Base-by-base conservation (phyloP, 2,329 filamentous ascomycete genomes). In the Aspergillus brunneoviolaceus region DNA sequence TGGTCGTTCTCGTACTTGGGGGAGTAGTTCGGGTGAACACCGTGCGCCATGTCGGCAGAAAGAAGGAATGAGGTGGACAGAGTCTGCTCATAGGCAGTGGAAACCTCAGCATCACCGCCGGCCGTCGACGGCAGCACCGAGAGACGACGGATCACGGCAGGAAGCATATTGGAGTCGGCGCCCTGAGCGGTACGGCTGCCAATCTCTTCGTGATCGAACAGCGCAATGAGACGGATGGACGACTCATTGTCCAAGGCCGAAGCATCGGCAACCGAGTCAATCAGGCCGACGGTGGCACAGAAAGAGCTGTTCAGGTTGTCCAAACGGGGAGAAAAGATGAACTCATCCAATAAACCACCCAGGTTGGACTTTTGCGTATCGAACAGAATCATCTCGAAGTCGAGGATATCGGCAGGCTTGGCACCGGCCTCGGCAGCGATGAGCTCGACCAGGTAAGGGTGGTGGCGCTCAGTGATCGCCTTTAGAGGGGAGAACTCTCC, bases 151-250 rank as follows among this genome's bases (percentile, higher is more conserved):
- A 98, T 85, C 51, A 98, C 88, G 25, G 91, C 86, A 1, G 95
- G 94, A 19, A 99, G 84, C 60, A 96, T 84, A 77, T 96, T 96
- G 4, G 92, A 96, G 78, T 96, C 88, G 19, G 95, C 95, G 63
- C 95, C 95, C 72, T 99, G 95, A 5, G 94, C 93, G 2, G 92
- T 96, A 60, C 86, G 88, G 63, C 91, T 96, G 57, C 95, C 95
- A 71, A 99, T 95, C 75, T 99, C 95, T 77, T 99, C 95, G 79
- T 99, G 93, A 74, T 99, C 95, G 76, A 99, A 99, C 77, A 94
- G 91, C 39, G 92, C 89, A 67, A 96, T 89, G n/a, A 99, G 82
- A 50, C 95, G 91, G 71, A 98, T 97, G 19, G 86, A 89, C 3
- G 85, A 81, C 71, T 97, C 94, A 23, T 89, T 78, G 49, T 92